Conservation (phyloP, 805 yeast species). For the Pichia paraexigua region DNA sequence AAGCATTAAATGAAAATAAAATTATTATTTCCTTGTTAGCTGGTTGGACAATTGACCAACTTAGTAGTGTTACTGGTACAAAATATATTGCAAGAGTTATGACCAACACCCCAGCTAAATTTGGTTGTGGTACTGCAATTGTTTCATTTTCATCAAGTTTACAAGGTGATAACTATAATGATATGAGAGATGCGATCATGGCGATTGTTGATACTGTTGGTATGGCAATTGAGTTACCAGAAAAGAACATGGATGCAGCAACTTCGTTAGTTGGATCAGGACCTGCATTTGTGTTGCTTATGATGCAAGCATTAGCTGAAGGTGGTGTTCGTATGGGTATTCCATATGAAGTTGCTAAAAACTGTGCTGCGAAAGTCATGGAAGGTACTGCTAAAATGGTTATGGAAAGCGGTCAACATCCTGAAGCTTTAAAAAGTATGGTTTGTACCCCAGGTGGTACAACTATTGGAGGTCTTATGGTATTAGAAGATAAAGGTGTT, state of each 20-base stretch:
- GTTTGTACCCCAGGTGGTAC: slow-evolving; percentile 98
- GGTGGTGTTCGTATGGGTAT: slow-evolving; percentile 94
- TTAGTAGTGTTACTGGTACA: slow-evolving; percentile 37
- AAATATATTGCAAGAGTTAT: slow-evolving; percentile 77
- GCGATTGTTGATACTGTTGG: slow-evolving; percentile 59
- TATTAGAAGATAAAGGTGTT: slow-evolving; percentile 86
- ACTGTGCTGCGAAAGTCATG: slow-evolving; percentile 87
- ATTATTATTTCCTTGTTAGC: slow-evolving; percentile 75
- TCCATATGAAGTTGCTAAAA: slow-evolving; percentile 73
- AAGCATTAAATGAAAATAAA: slow-evolving; percentile 31
- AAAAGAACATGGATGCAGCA: slow-evolving; percentile 92
- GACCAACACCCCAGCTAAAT: slow-evolving; percentile 96
- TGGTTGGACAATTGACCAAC: slow-evolving; percentile 79
- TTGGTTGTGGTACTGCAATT: slow-evolving; percentile 90
- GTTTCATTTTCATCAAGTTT: slow-evolving; percentile 54
- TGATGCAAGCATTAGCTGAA: slow-evolving; percentile 88
- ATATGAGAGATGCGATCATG: slow-evolving; percentile 40
- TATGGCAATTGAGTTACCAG: slow-evolving; percentile 61
- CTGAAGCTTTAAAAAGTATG: slow-evolving; percentile 76
- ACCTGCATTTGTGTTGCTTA: slow-evolving; percentile 84
- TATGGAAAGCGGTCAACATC: slow-evolving; percentile 72
- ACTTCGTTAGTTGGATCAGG: slow-evolving; percentile 95
- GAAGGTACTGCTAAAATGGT: slow-evolving; percentile 94
- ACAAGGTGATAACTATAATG: slow-evolving; percentile 30
- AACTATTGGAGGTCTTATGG: slow-evolving; percentile 89